phyloP scores from a whole-genome alignment of 768 basidiomycete genomes.

The Mycena filopes region DNA sequence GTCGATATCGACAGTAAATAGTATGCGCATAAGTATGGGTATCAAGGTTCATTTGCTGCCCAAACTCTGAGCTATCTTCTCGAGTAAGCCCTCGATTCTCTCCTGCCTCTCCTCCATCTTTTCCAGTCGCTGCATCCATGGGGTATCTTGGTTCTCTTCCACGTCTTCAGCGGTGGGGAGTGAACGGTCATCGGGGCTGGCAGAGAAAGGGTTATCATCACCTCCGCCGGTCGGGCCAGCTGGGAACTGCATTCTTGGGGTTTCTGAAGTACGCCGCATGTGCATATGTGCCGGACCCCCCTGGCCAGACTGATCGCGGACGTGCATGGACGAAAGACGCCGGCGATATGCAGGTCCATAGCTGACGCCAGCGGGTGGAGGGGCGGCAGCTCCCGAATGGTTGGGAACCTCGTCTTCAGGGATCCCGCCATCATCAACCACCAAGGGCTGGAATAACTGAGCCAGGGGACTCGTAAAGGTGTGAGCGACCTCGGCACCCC shows the following conservation, averaged over 20 bases:
- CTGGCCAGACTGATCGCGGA: slow-evolving; percentile 18
- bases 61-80: slow-evolving; percentile 41
- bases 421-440: slow-evolving; percentile 60
- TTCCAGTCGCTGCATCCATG: slow-evolving; percentile 39
- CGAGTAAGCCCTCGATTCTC: slow-evolving; percentile 57
- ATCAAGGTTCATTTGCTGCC: slow-evolving; percentile 19
- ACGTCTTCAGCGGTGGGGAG: slow-evolving; percentile 39
- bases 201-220: slow-evolving; percentile 33
- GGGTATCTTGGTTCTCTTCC: slow-evolving; percentile 35
- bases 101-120: slow-evolving; percentile 57
- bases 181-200: slow-evolving; percentile 32
- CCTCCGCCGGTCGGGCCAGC: slow-evolving; percentile 19
- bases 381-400: slow-evolving; percentile 22
- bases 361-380: slow-evolving; percentile 43
- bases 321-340: slow-evolving; percentile 51
- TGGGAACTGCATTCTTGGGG: slow-evolving; percentile 39
- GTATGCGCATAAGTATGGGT: background rate
- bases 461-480: slow-evolving; percentile 72
- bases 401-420: slow-evolving; percentile 39
- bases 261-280: slow-evolving; percentile 30
- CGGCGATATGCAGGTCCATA: slow-evolving; percentile 58
- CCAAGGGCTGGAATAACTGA: slow-evolving; percentile 76
- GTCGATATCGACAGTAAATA: background rate
- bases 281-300: slow-evolving; percentile 24
- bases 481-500: slow-evolving; percentile 48